These are phyloP conservation scores for Geoglossum glabrum DNA, from an alignment of 495 filamentous ascomycete genomes.

Conservation along the genomic window DNA sequence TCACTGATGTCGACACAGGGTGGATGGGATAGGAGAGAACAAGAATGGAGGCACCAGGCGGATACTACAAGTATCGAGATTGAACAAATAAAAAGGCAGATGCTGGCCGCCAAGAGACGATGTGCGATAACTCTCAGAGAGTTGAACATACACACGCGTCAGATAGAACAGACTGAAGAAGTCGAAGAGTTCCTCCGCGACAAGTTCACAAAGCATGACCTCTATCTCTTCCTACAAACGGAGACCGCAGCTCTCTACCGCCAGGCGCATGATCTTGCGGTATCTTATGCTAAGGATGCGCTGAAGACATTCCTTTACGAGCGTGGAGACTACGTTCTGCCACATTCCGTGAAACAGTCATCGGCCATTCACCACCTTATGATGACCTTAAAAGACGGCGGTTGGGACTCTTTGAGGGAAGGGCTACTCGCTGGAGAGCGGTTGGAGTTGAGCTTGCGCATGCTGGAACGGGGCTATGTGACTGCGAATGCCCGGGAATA, in stretches of 20 bases:
- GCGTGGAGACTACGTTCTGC: not conserved
- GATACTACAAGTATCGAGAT: conserved; percentile 9
- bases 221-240: conserved; percentile 17
- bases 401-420: conserved; percentile 13
- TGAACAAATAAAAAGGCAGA: conserved; percentile 16
- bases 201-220: conserved; percentile 18
- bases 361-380: too few species aligned
- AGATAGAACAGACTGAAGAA: conserved; percentile 9
- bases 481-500: conserved; percentile 13
- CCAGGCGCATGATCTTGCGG: conserved; percentile 10
- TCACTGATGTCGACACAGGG: not conserved
- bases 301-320: conserved; percentile 13
- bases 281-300: conserved; percentile 10
- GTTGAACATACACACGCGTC: conserved; percentile 9
- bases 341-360: too few species aligned
- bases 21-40: too few species aligned
- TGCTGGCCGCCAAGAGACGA: conserved; percentile 9
- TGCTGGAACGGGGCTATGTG: conserved; percentile 14
- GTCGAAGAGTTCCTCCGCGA: conserved; percentile 11
- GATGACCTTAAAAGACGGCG: conserved; percentile 5
- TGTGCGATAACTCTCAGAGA: conserved; percentile 9
- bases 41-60: not conserved
- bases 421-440: conserved; percentile 17
- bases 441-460: conserved; percentile 11
- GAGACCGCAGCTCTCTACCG: conserved; percentile 6